Evolutionary conservation across 768 basidiomycete species (phyloP), one percentile per base, ranked within the genome.

Genomic region (Rhodotorula toruloides): DNA sequence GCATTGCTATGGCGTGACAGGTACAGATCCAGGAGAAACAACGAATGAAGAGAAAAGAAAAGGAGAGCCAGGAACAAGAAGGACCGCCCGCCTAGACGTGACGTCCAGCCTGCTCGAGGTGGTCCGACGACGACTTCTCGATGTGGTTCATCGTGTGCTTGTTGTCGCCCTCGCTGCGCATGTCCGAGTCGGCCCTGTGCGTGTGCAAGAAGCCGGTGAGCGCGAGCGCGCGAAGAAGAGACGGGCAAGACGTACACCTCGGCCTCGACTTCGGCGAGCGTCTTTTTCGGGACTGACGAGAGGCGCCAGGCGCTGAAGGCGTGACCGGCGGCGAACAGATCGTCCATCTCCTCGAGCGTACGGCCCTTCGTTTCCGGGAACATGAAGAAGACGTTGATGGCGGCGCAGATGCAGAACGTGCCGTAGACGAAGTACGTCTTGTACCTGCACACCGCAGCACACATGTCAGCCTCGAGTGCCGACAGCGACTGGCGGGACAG

Each of bases 361-460:
- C n/a, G n/a, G 27, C 53, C 53, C 36, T 53, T 53, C 25, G 52
- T 53, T 39, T 54, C 53, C 37, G 36, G 53, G 53, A 54, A 54
- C 82, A 86, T 86, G 82, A 89, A 88, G 74, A 86, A 79, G 65
- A 89, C 80, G 72, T 88, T 87, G 43, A 68, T 42, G 19, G 36
- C n/a, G 6, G 36, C 53, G n/a, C 5, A 6, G 32, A 27, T 12
- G 13, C 25, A 25, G 53, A 54, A 54, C 11, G 53, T 37, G 4
- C 11, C 14, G 37, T 27, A 40, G 53, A 54, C 17, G 25, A 49
- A 34, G 48, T 49, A 40, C 14, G 52, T 49, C 48, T 32, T 49
- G 29, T 14, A n/a, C n/a, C n/a, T n/a, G n/a, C n/a, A n/a, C n/a
- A n/a, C n/a, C n/a, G n/a, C n/a, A n/a, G n/a, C n/a, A n/a, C n/a